Conservation (phyloP, 352 stramenopile genomes). For the Phytophthora ohioensis region DNA sequence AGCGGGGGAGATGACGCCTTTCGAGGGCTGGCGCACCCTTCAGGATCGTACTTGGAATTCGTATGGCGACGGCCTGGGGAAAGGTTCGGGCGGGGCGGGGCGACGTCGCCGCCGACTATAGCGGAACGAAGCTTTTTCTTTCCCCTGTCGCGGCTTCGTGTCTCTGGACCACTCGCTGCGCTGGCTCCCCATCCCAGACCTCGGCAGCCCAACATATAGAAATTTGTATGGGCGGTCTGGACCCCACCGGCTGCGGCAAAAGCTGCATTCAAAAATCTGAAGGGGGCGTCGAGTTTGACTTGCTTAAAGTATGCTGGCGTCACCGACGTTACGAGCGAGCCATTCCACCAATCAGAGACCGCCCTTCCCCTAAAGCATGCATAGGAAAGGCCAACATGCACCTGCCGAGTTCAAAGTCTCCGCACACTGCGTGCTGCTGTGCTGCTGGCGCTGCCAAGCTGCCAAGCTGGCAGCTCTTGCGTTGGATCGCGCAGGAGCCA, state of each 20-base stretch:
- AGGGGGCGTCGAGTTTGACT: slow-evolving; percentile 34
- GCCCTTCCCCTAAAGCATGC: slow-evolving; percentile 4
- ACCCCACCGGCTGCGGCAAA: slow-evolving; percentile 18
- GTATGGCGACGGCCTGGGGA: slow-evolving; percentile 5
- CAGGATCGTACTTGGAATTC: slow-evolving; percentile 12
- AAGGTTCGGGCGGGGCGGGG: slow-evolving; percentile 24
- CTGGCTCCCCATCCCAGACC: slow-evolving; percentile 14
- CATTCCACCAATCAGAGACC: slow-evolving; percentile 37
- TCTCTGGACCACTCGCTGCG: slow-evolving; percentile 46
- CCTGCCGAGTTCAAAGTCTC: too few species aligned
- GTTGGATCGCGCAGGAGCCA: slow-evolving; percentile 22
- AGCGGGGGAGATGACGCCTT: slow-evolving; percentile 43
- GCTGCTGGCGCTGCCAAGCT: not conserved
- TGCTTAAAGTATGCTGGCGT: slow-evolving; percentile 39
- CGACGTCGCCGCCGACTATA: slow-evolving; percentile 37
- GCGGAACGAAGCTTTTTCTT: slow-evolving; percentile 22
- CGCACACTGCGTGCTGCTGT: not conserved
- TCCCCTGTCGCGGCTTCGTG: slow-evolving; percentile 35
- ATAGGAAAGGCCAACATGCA: slow-evolving; percentile 8
- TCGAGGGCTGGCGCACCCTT: slow-evolving; percentile 13
- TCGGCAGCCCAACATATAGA: slow-evolving; percentile 17
- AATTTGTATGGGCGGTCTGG: slow-evolving; percentile 32
- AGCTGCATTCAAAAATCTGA: slow-evolving; percentile 42
- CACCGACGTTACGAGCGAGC: slow-evolving; percentile 23
- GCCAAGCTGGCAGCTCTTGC: not conserved